phyloP scores from a whole-genome alignment of 2,329 filamentous ascomycete genomes.

The Grosmannia huntii region DNA sequence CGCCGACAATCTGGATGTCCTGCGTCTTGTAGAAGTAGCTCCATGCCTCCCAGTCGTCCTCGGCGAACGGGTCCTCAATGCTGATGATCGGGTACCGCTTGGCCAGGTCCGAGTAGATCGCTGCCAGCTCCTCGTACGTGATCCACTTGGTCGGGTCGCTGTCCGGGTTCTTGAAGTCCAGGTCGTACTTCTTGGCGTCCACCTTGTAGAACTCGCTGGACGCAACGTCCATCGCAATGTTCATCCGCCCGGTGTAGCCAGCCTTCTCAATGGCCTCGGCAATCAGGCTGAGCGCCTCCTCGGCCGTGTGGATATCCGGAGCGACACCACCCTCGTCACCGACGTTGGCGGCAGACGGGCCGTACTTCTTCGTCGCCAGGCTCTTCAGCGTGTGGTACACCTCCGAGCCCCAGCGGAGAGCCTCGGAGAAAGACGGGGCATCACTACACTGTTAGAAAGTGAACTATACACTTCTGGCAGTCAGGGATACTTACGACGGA shows the following conservation, averaged over 20 bases:
- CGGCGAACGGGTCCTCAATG: constrained; percentile 98
- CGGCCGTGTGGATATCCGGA: constrained; percentile 92
- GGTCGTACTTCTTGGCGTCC: constrained; percentile 97
- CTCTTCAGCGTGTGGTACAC: constrained; percentile 97
- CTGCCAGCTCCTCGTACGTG: constrained; percentile 93
- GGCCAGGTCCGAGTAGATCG: constrained; percentile 74
- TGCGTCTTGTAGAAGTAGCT: constrained; percentile 99
- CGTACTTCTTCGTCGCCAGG: constrained; percentile 98
- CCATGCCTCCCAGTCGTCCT: constrained; percentile 99
- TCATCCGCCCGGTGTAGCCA: constrained; percentile 90
- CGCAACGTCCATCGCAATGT: constrained; percentile 98
- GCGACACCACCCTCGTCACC: constrained; percentile 99
- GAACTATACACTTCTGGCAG: background rate
- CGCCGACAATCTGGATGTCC: constrained; percentile 96
- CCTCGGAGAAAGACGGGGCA: constrained; percentile 87
- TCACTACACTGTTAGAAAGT: constrained; percentile 32
- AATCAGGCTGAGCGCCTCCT: constrained; percentile 96
- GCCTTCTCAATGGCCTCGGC: constrained; percentile 86
- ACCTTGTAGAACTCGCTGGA: constrained; percentile 99
- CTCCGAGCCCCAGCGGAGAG: constrained; percentile 89
- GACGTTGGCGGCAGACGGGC: constrained; percentile 96
- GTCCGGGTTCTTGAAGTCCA: constrained; percentile 99
- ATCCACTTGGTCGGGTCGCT: constrained; percentile 95
- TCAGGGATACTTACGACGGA: constrained; percentile 48
- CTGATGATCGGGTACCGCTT: constrained; percentile 97